Evolutionary conservation across 306 rosid species (phyloP).

Genomic region (Lablab purpureus): DNA sequence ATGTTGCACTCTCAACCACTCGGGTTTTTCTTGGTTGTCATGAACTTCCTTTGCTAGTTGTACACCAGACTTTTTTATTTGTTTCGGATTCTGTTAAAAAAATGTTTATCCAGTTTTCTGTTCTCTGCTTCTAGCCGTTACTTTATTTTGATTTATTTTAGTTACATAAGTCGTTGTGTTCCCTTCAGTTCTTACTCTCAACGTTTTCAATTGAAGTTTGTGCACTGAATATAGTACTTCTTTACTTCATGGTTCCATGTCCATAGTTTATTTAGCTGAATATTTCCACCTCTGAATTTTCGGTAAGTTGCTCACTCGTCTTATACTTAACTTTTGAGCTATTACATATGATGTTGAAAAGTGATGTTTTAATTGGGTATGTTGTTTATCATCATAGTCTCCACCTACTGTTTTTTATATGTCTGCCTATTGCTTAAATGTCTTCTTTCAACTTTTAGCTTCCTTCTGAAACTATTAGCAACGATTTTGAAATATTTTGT

Average conservation of each 20-base stretch:
- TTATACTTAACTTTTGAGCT: not conserved
- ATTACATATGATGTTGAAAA: not conserved
- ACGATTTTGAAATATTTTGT: not conserved
- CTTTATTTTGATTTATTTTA: slow-evolving; percentile 18
- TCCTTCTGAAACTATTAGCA: not conserved
- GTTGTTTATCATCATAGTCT: not conserved
- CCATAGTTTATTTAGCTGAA: slow-evolving; percentile 11
- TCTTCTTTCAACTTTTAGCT: not conserved
- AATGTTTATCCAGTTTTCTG: slow-evolving; percentile 2
- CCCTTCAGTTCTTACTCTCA: slow-evolving; percentile 23
- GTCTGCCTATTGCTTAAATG: not conserved
- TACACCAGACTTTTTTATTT: slow-evolving; percentile 18
- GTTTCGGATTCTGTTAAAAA: slow-evolving; percentile 23
- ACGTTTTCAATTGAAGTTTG: slow-evolving; percentile 31
- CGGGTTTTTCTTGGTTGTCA: not conserved
- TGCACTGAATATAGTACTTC: slow-evolving; percentile 4
- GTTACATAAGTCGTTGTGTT: not conserved
- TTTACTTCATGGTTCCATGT: slow-evolving; percentile 10
- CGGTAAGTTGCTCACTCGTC: slow-evolving; percentile 2
- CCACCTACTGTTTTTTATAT: not conserved
- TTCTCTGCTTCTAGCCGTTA: slow-evolving; percentile 8
- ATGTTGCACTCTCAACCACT: not conserved
- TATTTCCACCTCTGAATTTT: slow-evolving; percentile 1
- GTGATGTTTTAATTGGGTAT: not conserved
- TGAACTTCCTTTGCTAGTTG: not conserved